Conservation (phyloP, 345 rosid species). For the Populus simonii region DNA sequence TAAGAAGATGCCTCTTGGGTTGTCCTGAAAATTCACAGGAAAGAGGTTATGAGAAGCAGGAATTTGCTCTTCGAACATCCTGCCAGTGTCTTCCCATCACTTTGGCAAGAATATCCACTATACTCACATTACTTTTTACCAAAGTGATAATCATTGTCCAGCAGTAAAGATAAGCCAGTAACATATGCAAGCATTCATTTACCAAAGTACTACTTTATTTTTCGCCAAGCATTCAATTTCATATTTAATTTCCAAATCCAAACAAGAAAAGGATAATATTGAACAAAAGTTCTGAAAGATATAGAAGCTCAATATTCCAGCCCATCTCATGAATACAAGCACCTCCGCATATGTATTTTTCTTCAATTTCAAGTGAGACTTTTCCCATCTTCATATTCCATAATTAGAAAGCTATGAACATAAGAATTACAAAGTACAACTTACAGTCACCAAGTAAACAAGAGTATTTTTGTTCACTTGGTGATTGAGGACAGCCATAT, state of each 20-base stretch:
- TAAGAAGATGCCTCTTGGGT: conserved; percentile 56
- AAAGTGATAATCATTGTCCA: background rate
- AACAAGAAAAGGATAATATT: background rate
- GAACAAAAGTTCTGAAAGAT: background rate
- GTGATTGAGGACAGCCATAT: background rate
- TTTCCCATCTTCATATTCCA: background rate
- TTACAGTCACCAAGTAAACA: background rate
- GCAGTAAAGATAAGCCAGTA: background rate
- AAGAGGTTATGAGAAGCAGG: background rate
- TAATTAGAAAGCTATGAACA: background rate
- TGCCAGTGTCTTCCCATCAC: background rate
- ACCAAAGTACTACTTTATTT: background rate
- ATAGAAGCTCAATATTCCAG: background rate
- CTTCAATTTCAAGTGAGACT: background rate
- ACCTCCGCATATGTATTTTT: background rate
- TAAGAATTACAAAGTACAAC: background rate
- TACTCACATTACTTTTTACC: background rate
- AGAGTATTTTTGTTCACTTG: background rate
- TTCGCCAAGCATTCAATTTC: background rate
- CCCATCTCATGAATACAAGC: background rate
- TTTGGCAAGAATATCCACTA: background rate
- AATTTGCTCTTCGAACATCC: background rate
- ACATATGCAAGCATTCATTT: background rate
- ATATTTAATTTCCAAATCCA: background rate
- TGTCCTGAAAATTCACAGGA: conserved; percentile 37